These are phyloP conservation scores for Hortiboletus campestris DNA, from an alignment of 768 basidiomycete genomes.

Conservation along the genomic window DNA sequence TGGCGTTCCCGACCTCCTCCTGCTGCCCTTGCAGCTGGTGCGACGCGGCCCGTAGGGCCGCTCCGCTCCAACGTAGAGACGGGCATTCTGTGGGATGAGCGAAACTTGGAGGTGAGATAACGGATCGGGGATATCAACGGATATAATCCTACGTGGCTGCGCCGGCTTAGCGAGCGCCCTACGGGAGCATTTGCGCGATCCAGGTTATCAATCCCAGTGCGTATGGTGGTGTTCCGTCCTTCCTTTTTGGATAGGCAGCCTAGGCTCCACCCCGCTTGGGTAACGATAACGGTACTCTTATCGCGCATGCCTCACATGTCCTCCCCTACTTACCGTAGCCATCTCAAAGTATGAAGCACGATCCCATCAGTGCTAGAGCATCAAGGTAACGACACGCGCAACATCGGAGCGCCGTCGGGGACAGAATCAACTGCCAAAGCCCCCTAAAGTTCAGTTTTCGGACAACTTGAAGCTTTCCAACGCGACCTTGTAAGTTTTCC, in stretches of 20 bases:
- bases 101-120: conserved; percentile 9
- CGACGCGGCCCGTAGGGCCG: conserved; percentile 60
- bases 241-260: too few species aligned
- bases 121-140: neutral
- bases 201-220: neutral
- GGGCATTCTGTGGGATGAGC: conserved; percentile 18
- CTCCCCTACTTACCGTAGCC: too few species aligned
- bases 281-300: too few species aligned
- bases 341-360: too few species aligned
- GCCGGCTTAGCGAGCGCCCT: conserved; percentile 1
- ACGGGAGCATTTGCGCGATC: neutral
- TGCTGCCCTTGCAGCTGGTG: conserved; percentile 46
- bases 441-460: conserved; percentile 45
- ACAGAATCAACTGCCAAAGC: too few species aligned
- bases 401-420: neutral
- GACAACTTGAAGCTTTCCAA: neutral
- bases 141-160: neutral
- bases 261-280: too few species aligned
- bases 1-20: too few species aligned
- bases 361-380: too few species aligned
- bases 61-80: conserved; percentile 34
- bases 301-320: neutral
- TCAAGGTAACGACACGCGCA: neutral
- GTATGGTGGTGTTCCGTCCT: neutral
- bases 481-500: conserved; percentile 14